These are phyloP conservation scores for Pseudevernia furfuracea DNA, from an alignment of 495 filamentous ascomycete genomes.

Conservation along the genomic window DNA sequence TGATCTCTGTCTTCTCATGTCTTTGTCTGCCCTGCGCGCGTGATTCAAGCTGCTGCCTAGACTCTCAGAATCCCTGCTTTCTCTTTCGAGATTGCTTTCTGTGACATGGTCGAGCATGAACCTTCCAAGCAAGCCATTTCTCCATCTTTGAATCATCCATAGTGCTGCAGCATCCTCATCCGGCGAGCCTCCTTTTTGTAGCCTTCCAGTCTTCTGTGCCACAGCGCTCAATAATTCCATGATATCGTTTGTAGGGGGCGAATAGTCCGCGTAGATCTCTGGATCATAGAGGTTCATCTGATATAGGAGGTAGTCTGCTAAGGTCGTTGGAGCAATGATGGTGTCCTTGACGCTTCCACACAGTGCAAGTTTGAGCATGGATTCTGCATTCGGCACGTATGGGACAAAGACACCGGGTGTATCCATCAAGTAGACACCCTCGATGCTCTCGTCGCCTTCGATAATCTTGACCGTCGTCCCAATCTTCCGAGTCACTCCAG, in stretches of 20 bases:
- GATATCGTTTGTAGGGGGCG: slow-evolving; percentile 74
- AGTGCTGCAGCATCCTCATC: slow-evolving; percentile 68
- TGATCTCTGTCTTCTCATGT: slow-evolving; percentile 31
- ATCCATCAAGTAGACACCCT: slow-evolving; percentile 60
- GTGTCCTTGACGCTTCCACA: slow-evolving; percentile 88
- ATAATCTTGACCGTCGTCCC: slow-evolving; percentile 75
- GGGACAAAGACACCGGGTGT: slow-evolving; percentile 88
- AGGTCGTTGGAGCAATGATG: slow-evolving; percentile 60
- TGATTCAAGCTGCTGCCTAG: slow-evolving; percentile 38
- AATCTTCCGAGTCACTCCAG: slow-evolving; percentile 84
- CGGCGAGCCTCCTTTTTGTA: slow-evolving; percentile 65
- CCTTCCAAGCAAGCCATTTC: slow-evolving; percentile 63
- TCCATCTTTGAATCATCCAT: slow-evolving; percentile 80
- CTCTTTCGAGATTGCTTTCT: slow-evolving; percentile 35
- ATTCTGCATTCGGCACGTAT: slow-evolving; percentile 72
- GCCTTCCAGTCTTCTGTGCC: slow-evolving; percentile 63
- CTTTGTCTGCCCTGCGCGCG: slow-evolving; percentile 36
- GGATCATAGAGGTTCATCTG: slow-evolving; percentile 61
- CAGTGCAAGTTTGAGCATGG: slow-evolving; percentile 87
- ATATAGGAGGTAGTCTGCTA: slow-evolving; percentile 87
- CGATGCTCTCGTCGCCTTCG: slow-evolving; percentile 40
- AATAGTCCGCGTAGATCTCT: slow-evolving; percentile 55
- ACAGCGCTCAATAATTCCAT: slow-evolving; percentile 57
- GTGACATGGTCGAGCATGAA: slow-evolving; percentile 76
- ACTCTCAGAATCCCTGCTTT: slow-evolving; percentile 17